These are phyloP conservation scores for Arxiozyma slooffiae DNA, from an alignment of 1,139 yeast genomes.

Conservation along the genomic window DNA sequence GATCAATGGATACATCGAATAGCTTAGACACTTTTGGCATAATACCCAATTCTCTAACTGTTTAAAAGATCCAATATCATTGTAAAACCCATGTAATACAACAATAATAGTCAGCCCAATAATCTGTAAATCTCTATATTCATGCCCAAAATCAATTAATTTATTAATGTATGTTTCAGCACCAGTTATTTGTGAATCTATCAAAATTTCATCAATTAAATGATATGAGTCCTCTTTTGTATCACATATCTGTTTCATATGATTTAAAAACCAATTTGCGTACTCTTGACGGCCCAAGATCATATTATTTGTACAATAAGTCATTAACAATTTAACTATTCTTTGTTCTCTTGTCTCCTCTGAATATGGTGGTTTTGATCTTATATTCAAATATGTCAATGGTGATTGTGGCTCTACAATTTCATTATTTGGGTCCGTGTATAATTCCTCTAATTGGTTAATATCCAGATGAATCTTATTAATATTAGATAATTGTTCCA, in stretches of 20 bases:
- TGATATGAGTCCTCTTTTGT: not conserved
- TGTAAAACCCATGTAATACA: constrained; percentile 11
- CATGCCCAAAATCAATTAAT: not conserved
- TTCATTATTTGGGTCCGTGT: not conserved
- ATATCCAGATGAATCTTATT: not conserved
- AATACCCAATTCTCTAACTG: constrained; percentile 14
- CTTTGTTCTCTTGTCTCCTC: not conserved
- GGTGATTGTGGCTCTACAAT: not conserved
- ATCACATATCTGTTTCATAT: constrained; percentile 10
- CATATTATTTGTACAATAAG: constrained; percentile 12
- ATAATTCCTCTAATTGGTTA: not conserved
- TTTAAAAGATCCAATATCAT: constrained; percentile 5
- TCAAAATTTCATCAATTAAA: not conserved
- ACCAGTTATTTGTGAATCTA: not conserved
- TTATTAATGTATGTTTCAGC: not conserved
- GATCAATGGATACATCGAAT: constrained; percentile 17
- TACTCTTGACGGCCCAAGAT: constrained; percentile 11
- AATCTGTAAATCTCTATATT: constrained; percentile 4
- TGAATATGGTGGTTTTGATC: not conserved
- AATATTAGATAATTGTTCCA: not conserved
- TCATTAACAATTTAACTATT: not conserved
- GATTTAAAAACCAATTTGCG: constrained; percentile 13
- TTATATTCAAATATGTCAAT: too few relatives aligned
- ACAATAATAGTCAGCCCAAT: constrained; percentile 6
- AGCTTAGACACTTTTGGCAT: constrained; percentile 8